These are phyloP conservation scores for Alloteropsis angusta DNA, from an alignment of 202 grass and related monocot species.

Conservation along the genomic window DNA sequence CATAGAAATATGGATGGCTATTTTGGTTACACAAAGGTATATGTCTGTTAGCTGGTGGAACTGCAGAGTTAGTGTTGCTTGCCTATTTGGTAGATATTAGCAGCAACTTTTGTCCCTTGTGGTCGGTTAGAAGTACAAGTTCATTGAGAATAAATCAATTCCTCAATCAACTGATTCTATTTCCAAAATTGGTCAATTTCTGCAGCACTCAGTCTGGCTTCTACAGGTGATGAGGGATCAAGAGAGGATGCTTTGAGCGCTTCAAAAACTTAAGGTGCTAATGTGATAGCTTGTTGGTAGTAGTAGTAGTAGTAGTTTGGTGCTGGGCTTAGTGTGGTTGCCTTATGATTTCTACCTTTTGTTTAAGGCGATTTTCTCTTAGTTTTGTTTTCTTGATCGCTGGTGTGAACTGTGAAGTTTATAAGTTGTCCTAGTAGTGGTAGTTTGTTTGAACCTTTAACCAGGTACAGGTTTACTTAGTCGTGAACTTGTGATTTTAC, in stretches of 20 bases:
- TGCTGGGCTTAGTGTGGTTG: not conserved
- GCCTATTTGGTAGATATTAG: not conserved
- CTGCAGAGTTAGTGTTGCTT: not conserved
- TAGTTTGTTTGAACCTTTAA: not conserved
- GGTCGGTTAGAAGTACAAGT: not conserved
- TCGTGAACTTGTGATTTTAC: not conserved
- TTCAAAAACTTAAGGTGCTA: not conserved
- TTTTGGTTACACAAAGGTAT: not conserved
- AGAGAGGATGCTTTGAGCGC: not conserved
- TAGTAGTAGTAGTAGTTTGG: too few species aligned
- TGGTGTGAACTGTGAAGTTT: not conserved
- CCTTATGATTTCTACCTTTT: not conserved
- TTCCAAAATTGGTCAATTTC: not conserved
- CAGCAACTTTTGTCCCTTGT: not conserved
- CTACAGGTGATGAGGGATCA: not conserved
- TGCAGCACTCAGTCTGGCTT: not conserved
- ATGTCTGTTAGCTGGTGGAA: not conserved
- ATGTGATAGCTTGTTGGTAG: not conserved
- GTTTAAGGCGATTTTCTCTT: not conserved
- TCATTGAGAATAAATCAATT: not conserved
- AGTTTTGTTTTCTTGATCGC: not conserved
- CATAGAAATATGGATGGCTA: not conserved
- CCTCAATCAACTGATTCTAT: not conserved
- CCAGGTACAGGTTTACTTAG: not conserved
- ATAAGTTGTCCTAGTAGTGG: not conserved